Conservation (phyloP, 1,284 basidiomycete species). For the Lentinula novae-zelandiae region DNA sequence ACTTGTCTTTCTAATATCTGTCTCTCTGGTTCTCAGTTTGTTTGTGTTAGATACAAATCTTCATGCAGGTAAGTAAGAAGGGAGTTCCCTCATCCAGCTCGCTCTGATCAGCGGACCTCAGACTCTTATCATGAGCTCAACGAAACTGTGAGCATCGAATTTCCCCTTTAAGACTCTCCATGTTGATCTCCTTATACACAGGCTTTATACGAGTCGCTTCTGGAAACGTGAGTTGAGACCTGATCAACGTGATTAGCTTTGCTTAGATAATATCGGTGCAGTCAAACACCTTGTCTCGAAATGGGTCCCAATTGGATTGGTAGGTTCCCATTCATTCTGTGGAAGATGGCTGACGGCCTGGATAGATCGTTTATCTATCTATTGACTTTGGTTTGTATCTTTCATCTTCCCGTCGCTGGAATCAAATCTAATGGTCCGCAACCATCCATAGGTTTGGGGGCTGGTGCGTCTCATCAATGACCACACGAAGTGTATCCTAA, state of each 20-base stretch:
- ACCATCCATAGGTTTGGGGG: conserved; percentile 7
- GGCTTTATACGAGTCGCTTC: conserved; percentile 9
- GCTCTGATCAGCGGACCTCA: neutral
- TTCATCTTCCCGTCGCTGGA: neutral
- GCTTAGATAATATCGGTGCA: neutral
- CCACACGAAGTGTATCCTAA: neutral
- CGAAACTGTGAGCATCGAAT: conserved; percentile 6
- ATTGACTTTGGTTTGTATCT: conserved; percentile 10
- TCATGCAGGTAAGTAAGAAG: conserved; percentile 9
- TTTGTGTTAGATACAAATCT: conserved; percentile 8
- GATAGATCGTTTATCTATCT: neutral
- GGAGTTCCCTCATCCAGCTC: neutral
- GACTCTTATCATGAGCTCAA: conserved; percentile 11
- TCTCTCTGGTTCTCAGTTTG: too few relatives aligned
- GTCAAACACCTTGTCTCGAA: conserved; percentile 4
- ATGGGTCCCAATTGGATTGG: conserved; percentile 12
- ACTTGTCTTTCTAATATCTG: neutral
- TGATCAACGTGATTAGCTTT: neutral
- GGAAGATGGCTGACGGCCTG: neutral
- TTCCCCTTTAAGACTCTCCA: neutral
- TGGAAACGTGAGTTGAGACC: conserved; percentile 11
- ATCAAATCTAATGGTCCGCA: neutral
- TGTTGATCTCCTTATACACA: neutral
- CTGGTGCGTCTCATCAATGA: conserved; percentile 1
- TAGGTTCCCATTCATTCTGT: neutral